Conservation (phyloP, 305 asterid genomes). For the Striga hermonthica region DNA sequence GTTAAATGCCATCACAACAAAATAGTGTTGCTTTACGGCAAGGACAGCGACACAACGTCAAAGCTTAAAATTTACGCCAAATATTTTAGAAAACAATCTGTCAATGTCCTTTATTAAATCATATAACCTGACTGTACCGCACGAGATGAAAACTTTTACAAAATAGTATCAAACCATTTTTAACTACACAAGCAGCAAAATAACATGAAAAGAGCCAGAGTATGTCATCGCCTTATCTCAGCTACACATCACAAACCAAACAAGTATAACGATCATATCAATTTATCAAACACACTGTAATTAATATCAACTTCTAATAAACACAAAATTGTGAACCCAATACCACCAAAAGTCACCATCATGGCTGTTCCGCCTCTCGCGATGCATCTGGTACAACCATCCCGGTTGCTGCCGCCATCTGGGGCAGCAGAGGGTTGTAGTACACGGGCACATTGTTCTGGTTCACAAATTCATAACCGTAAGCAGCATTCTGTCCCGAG, state of each 20-base stretch:
- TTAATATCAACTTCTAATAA: constrained; percentile 36
- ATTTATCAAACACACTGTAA: constrained; percentile 31
- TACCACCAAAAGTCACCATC: background rate
- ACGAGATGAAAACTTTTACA: constrained; percentile 39
- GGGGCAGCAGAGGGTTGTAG: constrained; percentile 59
- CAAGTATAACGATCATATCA: constrained; percentile 28
- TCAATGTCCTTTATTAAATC: too few species aligned
- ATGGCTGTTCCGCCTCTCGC: constrained; percentile 46
- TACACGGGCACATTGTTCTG: constrained; percentile 55
- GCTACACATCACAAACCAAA: constrained; percentile 53
- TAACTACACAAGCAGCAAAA: constrained; percentile 34
- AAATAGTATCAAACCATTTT: constrained; percentile 38
- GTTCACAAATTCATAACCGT: constrained; percentile 56
- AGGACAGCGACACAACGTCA: too few species aligned
- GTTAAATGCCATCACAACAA: too few species aligned
- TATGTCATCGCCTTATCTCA: constrained; percentile 46
- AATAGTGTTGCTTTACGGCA: too few species aligned
- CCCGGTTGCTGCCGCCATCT: constrained; percentile 42
- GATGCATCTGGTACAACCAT: constrained; percentile 41
- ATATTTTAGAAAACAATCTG: too few species aligned
- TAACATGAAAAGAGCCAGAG: constrained; percentile 33
- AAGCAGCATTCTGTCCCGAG: constrained; percentile 44
- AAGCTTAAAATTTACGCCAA: too few species aligned
- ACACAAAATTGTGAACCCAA: constrained; percentile 63
- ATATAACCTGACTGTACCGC: too few species aligned